These are phyloP conservation scores for Candida tropicalis DNA, from an alignment of 1,139 yeast genomes.

Conservation along the genomic window DNA sequence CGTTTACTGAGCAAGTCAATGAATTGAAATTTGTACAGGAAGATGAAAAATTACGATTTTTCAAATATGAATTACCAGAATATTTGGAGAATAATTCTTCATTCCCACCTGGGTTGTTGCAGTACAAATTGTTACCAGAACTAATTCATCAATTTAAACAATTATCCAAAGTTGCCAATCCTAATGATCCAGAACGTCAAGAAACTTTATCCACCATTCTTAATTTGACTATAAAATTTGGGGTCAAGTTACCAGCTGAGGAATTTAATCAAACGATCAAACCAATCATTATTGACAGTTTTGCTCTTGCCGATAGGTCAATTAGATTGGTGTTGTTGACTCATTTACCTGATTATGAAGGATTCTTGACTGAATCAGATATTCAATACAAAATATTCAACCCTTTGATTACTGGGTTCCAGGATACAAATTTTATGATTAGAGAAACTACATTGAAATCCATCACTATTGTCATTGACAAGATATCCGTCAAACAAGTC, in stretches of 20 bases:
- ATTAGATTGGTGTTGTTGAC: slow-evolving; percentile 71
- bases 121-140: slow-evolving; percentile 69
- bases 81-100: slow-evolving; percentile 25
- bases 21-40: slow-evolving; percentile 54
- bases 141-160: slow-evolving; percentile 42
- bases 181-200: slow-evolving; percentile 35
- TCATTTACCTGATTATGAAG: slow-evolving; percentile 58
- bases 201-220: slow-evolving; percentile 46
- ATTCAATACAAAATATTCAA: slow-evolving; percentile 73
- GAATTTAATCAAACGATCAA: slow-evolving; percentile 52
- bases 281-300: slow-evolving; percentile 67
- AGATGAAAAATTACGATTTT: slow-evolving; percentile 54
- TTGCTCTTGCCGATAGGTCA: slow-evolving; percentile 71
- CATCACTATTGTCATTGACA: slow-evolving; percentile 62
- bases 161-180: slow-evolving; percentile 26
- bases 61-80: slow-evolving; percentile 45
- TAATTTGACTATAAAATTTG: slow-evolving; percentile 49
- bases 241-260: slow-evolving; percentile 38
- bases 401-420: slow-evolving; percentile 73
- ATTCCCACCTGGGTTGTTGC: slow-evolving; percentile 64
- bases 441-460: slow-evolving; percentile 82
- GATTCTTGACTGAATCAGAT: slow-evolving; percentile 56
- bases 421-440: slow-evolving; percentile 79
- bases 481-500: slow-evolving; percentile 75
- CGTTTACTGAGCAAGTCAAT: slow-evolving; percentile 50